Evolutionary conservation across 352 stramenopile genomes (phyloP).

Genomic region (Pythium chondricola): DNA sequence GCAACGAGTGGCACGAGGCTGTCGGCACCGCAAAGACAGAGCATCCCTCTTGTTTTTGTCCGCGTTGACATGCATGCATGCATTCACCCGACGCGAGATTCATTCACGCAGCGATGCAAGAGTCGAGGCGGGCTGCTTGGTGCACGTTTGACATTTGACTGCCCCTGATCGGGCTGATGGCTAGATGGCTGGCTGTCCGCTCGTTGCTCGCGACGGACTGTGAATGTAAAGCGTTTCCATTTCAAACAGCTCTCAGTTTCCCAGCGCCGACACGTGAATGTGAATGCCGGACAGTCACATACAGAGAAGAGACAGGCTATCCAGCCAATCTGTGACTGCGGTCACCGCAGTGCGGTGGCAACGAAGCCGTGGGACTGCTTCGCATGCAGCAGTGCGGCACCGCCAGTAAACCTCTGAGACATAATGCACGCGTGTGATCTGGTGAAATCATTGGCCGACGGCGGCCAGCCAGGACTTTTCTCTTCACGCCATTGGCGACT

Average conservation of each 20-base stretch:
- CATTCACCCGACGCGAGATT: too few species aligned
- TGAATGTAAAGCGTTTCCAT: too few species aligned
- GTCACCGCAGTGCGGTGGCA: too few species aligned
- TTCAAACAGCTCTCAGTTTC: neutral
- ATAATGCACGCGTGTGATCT: constrained; percentile 3
- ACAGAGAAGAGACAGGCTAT: too few species aligned
- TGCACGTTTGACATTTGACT: too few species aligned
- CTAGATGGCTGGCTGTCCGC: too few species aligned
- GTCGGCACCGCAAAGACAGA: constrained; percentile 1
- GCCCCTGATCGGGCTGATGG: too few species aligned
- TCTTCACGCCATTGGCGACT: too few species aligned
- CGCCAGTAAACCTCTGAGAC: constrained; percentile 15
- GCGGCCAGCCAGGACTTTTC: neutral
- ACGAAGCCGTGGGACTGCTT: constrained; percentile 4
- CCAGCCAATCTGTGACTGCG: too few species aligned
- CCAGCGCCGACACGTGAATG: constrained; percentile 1
- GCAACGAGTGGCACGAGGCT: too few species aligned
- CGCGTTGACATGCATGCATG: neutral
- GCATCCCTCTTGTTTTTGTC: neutral
- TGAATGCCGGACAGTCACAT: neutral
- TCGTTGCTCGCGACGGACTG: too few species aligned
- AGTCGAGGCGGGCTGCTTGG: too few species aligned
- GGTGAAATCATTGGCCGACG: constrained; percentile 1
- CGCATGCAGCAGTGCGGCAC: constrained; percentile 6
- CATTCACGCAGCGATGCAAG: constrained; percentile 4